Base-by-base conservation (phyloP, 805 yeast genomes). In the Pichia pseudocactophila region DNA sequence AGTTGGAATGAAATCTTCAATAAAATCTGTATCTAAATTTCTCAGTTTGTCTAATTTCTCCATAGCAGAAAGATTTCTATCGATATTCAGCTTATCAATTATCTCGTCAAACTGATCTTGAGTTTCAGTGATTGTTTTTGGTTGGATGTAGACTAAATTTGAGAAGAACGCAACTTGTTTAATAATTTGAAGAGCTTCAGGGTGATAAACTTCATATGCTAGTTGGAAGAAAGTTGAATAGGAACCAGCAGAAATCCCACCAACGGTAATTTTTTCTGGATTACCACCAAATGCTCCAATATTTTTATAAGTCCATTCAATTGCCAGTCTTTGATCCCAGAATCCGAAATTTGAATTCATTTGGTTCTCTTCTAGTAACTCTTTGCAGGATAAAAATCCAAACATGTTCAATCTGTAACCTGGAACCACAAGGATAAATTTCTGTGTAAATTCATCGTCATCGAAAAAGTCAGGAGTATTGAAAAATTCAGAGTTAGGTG, bases 201-300 rank as follows among this genome's bases (percentile, higher is more conserved):
- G 67, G 42, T 68, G 64, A 47, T 68, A 68, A 10, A 65, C 28
- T 46, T 68, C 72, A 49, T 68, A 68, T 1, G 66, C 65, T 26
- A 68, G 41, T 49, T 69, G 73, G 48, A 62, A 65, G 38, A 64
- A 64, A 2, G 69, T 59, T 6, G 69, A 63, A 41, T 65, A 61
- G 13, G 68, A 61, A 7, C 78, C 79, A 4, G 77, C 74, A 30
- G 70, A 62, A 34, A 71, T 59, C 6, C 78, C 78, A 30, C 67
- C 63, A 27, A 70, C 55, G 0, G 76, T 64, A 27, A 74, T 59
- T 31, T 56, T 54, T 12, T 56, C 57, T 0, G 68, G 58, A 50
- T 73, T 67, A 26, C 77, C 78, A 16, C 76, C 76, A 52, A 73
- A 70, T 35, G 64, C 52, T 19, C 43, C 42, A 42, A 74, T 71